A percentile compares a stretch with the other conserved stretches of the same genome.
Conservation (phyloP, 768 basidiomycete genomes). For the Macrolepiota albuminosa region DNA sequence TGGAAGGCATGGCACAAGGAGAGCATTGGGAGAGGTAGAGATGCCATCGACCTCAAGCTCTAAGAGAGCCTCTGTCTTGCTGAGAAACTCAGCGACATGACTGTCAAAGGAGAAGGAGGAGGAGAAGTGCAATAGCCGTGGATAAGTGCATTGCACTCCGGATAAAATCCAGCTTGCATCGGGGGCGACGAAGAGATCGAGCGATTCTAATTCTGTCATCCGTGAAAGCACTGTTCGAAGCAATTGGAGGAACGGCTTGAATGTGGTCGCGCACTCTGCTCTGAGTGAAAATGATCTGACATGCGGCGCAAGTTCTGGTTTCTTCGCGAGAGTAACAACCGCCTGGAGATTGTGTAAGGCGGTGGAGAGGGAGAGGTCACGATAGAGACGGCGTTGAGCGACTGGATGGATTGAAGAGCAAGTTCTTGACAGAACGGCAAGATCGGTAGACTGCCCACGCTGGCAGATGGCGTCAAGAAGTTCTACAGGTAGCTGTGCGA, state of each 20-base stretch:
- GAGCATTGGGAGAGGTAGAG: conserved; percentile 20
- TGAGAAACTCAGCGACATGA: conserved; percentile 56
- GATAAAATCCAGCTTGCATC: conserved; percentile 50
- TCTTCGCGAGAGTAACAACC: conserved; percentile 51
- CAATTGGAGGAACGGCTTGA: conserved; percentile 41
- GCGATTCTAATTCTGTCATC: conserved; percentile 59
- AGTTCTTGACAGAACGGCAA: conserved; percentile 46
- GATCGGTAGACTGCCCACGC: conserved; percentile 27
- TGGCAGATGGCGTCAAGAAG: conserved; percentile 51
- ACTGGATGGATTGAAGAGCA: conserved; percentile 36
- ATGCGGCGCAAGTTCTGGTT: conserved; percentile 50
- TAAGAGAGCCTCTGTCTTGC: conserved; percentile 46
- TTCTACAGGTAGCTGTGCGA: conserved; percentile 52
- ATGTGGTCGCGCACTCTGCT: conserved; percentile 37
- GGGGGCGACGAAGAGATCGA: conserved; percentile 51
- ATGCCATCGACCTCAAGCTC: conserved; percentile 52
- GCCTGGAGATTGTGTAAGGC: conserved; percentile 41
- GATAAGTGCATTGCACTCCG: conserved; percentile 30
- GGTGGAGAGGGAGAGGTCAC: conserved; percentile 44
- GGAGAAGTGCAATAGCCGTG: conserved; percentile 49
- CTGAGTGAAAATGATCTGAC: conserved; percentile 62
- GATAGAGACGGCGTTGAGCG: conserved; percentile 62
- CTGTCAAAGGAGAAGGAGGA: conserved; percentile 59
- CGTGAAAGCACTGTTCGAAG: conserved; percentile 50
- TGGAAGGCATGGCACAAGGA: conserved; percentile 31